phyloP scores from a whole-genome alignment of 257 asterid genomes.

The Solanum corneliomulleri region DNA sequence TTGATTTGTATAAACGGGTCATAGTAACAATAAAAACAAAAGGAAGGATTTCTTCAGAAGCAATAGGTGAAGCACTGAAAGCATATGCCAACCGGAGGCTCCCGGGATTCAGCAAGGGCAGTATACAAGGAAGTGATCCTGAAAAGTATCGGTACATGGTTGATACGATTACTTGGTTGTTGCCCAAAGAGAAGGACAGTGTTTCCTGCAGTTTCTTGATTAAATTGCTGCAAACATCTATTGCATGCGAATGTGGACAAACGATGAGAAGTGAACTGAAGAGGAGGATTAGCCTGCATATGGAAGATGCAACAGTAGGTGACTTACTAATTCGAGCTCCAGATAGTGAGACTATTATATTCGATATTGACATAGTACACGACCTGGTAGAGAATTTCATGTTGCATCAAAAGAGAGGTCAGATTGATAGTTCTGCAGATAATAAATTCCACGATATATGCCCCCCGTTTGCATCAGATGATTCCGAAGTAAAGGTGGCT shows the following conservation, averaged over 20 bases:
- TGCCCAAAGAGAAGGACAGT: conserved; percentile 42
- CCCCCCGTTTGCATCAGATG: conserved; percentile 23
- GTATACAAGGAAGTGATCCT: conserved; percentile 34
- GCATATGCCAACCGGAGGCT: conserved; percentile 47
- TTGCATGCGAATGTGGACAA: conserved; percentile 44
- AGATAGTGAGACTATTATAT: conserved; percentile 36
- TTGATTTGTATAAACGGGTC: conserved; percentile 55
- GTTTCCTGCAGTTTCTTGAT: conserved; percentile 52
- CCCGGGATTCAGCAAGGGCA: conserved; percentile 43
- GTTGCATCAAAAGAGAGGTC: conserved; percentile 28
- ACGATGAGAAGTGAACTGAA: conserved; percentile 32
- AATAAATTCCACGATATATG: conserved; percentile 26
- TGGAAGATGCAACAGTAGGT: conserved; percentile 49
- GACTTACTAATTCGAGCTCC: conserved; percentile 50
- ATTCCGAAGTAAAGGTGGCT: conserved; percentile 52
- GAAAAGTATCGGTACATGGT: conserved; percentile 43
- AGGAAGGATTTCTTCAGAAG: conserved; percentile 38
- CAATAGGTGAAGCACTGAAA: conserved; percentile 60
- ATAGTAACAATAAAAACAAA: conserved; percentile 43
- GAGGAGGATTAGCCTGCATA: conserved; percentile 43
- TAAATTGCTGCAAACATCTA: conserved; percentile 49
- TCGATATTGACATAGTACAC: conserved; percentile 34
- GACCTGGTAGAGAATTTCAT: conserved; percentile 50
- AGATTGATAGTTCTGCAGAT: conserved; percentile 13
- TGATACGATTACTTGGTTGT: conserved; percentile 38